phyloP scores from a whole-genome alignment of 2,329 filamentous ascomycete genomes.

The Cryphonectria parasitica region DNA sequence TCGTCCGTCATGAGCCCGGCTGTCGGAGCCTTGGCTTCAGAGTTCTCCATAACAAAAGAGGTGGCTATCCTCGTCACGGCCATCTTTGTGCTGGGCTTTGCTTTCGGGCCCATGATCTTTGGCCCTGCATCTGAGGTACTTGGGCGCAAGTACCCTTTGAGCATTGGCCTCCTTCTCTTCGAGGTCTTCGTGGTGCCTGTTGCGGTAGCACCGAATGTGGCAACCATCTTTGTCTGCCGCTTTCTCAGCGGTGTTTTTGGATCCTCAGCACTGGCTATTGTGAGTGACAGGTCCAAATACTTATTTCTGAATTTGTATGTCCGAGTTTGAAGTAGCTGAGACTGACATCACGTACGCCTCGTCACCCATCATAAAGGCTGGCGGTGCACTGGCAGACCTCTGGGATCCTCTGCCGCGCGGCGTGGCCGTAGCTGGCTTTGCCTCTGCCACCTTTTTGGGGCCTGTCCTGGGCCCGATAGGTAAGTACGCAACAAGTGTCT shows the following conservation, averaged over 20 bases:
- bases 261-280: constrained; percentile 4
- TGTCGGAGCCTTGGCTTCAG: background rate
- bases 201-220: background rate
- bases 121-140: background rate
- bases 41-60: background rate
- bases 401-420: constrained; percentile 16
- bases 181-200: background rate
- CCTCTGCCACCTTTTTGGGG: constrained; percentile 3
- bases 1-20: constrained; percentile 1
- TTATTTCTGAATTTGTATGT: background rate
- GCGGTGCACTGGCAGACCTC: constrained; percentile 9
- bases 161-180: background rate
- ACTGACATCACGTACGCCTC: background rate
- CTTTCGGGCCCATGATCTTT: background rate
- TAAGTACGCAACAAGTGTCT: background rate
- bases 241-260: constrained; percentile 15
- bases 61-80: background rate
- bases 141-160: background rate
- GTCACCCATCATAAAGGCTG: background rate
- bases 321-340: background rate
- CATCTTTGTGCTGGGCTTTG: background rate
- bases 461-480: constrained; percentile 7
- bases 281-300: background rate
- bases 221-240: constrained; percentile 12
- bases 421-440: constrained; percentile 10